Percentiles rank a stretch among this genome's conserved stretches.
Conservation (phyloP, 805 yeast genomes). For the Monosporozyma aerobia region DNA sequence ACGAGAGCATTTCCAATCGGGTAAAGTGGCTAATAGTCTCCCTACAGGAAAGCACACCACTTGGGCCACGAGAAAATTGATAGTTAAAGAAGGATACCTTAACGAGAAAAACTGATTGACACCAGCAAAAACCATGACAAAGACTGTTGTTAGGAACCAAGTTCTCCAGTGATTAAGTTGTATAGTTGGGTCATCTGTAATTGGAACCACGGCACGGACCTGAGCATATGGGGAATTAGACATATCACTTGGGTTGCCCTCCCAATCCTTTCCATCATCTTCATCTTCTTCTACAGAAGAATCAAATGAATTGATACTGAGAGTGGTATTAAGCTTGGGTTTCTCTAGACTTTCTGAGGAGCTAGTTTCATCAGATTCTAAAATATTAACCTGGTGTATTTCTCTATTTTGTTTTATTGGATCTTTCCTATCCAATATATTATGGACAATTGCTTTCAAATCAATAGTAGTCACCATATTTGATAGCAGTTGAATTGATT, state of each 20-base stretch:
- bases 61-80: slow-evolving; percentile 45
- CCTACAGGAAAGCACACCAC: slow-evolving; percentile 49
- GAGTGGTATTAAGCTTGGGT: background rate
- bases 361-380: background rate
- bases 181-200: slow-evolving; percentile 41
- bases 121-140: slow-evolving; percentile 47
- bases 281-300: slow-evolving; percentile 1
- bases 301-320: background rate
- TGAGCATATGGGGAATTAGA: slow-evolving; percentile 37
- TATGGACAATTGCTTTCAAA: background rate
- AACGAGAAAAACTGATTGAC: slow-evolving; percentile 48
- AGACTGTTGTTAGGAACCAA: slow-evolving; percentile 42
- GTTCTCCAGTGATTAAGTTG: slow-evolving; percentile 47
- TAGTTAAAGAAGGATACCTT: slow-evolving; percentile 41
- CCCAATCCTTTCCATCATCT: slow-evolving; percentile 15
- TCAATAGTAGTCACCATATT: background rate
- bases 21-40: slow-evolving; percentile 33
- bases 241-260: slow-evolving; percentile 17
- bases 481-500: background rate
- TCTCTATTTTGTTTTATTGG: background rate
- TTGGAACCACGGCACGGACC: slow-evolving; percentile 49
- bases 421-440: background rate
- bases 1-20: slow-evolving; percentile 31
- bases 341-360: background rate
- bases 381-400: background rate